Conservation (phyloP, 176 grass and related monocot genomes). For the Saccharum spontaneum region DNA sequence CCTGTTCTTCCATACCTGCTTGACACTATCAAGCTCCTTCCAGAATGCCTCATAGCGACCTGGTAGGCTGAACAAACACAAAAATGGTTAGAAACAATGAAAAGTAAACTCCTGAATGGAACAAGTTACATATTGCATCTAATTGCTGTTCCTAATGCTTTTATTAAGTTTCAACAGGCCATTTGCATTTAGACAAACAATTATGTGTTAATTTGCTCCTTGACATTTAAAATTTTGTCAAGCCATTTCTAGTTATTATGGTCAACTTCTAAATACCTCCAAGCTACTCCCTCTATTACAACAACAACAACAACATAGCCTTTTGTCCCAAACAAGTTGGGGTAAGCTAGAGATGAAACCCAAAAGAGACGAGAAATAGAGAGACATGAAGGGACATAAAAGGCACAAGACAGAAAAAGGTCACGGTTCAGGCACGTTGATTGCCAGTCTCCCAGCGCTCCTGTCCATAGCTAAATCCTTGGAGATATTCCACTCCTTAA, state of each 20-base stretch:
- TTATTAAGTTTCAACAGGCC: not conserved
- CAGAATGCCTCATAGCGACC: constrained; percentile 81
- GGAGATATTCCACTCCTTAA: too few relatives aligned
- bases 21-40: constrained; percentile 80
- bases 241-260: not conserved
- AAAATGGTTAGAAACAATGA: constrained; percentile 15
- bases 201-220: not conserved
- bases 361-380: too few relatives aligned
- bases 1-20: constrained; percentile 76
- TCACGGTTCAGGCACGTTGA: too few relatives aligned
- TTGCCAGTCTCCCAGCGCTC: too few relatives aligned
- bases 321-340: too few relatives aligned
- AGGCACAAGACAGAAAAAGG: too few relatives aligned
- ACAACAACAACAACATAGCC: too few relatives aligned
- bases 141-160: not conserved
- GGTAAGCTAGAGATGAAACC: too few relatives aligned
- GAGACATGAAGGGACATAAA: too few relatives aligned
- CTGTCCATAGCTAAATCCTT: too few relatives aligned
- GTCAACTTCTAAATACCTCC: not conserved
- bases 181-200: not conserved
- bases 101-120: constrained; percentile 9
- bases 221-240: not conserved
- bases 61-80: constrained; percentile 64
- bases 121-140: not conserved
- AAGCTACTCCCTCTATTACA: not conserved